phyloP scores from a whole-genome alignment of 805 yeast species.

The Huiozyma sinensis region DNA sequence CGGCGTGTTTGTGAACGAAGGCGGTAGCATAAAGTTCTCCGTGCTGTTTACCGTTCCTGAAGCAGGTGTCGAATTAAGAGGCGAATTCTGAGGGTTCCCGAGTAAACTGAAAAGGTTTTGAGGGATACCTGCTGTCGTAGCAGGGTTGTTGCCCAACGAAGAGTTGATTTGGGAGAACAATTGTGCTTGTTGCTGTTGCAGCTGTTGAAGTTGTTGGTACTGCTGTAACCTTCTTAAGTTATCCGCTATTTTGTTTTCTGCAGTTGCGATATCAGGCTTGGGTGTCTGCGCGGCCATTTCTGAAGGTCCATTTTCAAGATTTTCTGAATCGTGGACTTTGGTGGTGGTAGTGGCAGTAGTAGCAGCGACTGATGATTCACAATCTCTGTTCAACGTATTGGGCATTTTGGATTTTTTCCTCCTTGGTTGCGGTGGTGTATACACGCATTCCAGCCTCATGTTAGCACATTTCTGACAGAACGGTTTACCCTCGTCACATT shows the following conservation, averaged over 20 bases:
- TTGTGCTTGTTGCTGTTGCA: slow-evolving; percentile 10
- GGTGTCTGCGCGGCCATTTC: neutral
- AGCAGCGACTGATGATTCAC: too few species aligned
- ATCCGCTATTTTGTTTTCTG: neutral
- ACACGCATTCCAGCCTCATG: slow-evolving; percentile 70
- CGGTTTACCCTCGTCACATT: slow-evolving; percentile 85
- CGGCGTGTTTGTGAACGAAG: slow-evolving; percentile 10
- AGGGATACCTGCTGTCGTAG: slow-evolving; percentile 1
- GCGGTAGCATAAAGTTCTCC: slow-evolving; percentile 20
- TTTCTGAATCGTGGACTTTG: too few species aligned
- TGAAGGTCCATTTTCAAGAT: slow-evolving; percentile 1
- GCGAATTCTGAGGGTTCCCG: too few species aligned
- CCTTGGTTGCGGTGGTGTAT: slow-evolving; percentile 27
- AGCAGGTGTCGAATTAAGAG: too few species aligned
- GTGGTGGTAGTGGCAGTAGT: too few species aligned
- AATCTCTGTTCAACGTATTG: neutral
- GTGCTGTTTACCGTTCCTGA: neutral
- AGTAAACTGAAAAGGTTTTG: neutral
- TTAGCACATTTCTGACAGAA: slow-evolving; percentile 68
- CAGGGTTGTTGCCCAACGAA: neutral
- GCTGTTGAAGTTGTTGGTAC: slow-evolving; percentile 17
- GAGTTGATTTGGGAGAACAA: slow-evolving; percentile 6
- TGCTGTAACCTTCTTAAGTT: slow-evolving; percentile 14
- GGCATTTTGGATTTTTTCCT: slow-evolving; percentile 5
- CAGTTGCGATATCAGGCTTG: neutral